Percentiles rank a stretch among this genome's conserved stretches.
These are phyloP conservation scores for Lactifluus rugatus DNA, from an alignment of 768 basidiomycete genomes.

Conservation along the genomic window DNA sequence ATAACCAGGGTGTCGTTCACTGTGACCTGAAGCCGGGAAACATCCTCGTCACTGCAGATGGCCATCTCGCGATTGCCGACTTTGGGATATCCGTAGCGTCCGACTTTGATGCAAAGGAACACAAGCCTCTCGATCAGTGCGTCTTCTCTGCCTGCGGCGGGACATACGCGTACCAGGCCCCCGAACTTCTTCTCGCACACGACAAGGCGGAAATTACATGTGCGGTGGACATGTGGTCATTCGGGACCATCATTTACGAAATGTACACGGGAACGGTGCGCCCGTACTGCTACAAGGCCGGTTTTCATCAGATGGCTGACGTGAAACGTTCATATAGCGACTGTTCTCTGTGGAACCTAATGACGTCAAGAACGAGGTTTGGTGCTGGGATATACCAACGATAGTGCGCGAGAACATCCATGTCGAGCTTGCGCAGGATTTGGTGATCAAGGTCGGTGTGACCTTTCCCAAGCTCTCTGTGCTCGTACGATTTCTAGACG, in stretches of 20 bases:
- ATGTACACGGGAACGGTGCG: constrained; percentile 3
- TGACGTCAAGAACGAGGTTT: constrained; percentile 9
- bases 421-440: neutral
- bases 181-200: constrained; percentile 12
- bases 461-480: neutral
- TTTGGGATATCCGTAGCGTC: constrained; percentile 9
- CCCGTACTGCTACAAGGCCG: neutral
- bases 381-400: constrained; percentile 6
- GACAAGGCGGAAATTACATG: neutral
- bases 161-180: constrained; percentile 15
- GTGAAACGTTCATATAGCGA: neutral
- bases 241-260: constrained; percentile 12
- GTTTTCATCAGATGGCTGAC: neutral
- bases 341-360: constrained; percentile 1
- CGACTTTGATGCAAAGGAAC: neutral
- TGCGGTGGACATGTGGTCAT: constrained; percentile 16
- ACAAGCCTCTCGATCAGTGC: neutral
- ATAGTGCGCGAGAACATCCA: constrained; percentile 1
- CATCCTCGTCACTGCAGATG: constrained; percentile 15
- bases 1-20: constrained; percentile 34
- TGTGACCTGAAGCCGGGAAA: constrained; percentile 41
- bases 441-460: constrained; percentile 3
- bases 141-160: constrained; percentile 3
- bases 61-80: constrained; percentile 19
- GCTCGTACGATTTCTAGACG: neutral